Conservation (phyloP, 768 basidiomycete genomes). For the Agaricus bisporus region DNA sequence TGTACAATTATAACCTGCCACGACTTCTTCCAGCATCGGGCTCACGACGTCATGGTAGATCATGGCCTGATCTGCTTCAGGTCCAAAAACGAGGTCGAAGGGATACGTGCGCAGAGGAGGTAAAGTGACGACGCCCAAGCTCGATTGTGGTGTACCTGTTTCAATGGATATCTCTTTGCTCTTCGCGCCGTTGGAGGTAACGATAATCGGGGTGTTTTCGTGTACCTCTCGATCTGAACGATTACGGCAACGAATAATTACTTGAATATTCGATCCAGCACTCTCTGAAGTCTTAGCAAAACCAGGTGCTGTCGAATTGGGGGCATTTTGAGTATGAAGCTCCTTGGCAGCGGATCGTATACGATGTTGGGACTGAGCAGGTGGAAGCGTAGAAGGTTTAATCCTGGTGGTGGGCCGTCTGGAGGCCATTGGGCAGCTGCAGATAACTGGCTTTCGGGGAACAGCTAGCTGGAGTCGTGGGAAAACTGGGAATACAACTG, state of each 20-base stretch:
- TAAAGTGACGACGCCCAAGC: conserved; percentile 67
- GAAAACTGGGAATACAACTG: not conserved
- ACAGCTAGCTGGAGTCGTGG: too few species aligned
- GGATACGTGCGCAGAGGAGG: conserved; percentile 83
- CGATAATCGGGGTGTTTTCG: conserved; percentile 84
- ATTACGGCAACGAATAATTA: conserved; percentile 84
- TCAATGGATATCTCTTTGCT: conserved; percentile 77
- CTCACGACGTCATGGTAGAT: conserved; percentile 91
- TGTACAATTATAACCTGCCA: conserved; percentile 94
- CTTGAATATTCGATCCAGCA: conserved; percentile 82
- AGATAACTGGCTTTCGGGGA: not conserved
- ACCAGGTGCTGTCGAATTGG: not conserved
- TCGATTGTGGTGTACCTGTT: conserved; percentile 61
- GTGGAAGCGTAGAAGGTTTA: conserved; percentile 24
- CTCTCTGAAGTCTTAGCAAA: conserved; percentile 28
- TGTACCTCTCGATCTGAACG: conserved; percentile 82
- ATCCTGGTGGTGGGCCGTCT: conserved; percentile 53
- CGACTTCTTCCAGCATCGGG: conserved; percentile 91
- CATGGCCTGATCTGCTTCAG: conserved; percentile 92
- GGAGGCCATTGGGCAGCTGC: conserved; percentile 44
- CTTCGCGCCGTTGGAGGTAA: conserved; percentile 70
- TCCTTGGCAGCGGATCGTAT: conserved; percentile 1
- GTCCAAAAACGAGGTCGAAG: conserved; percentile 94
- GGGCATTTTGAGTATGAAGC: not conserved
- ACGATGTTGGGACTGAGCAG: conserved; percentile 23